Evolutionary conservation across 2,329 filamentous ascomycete species (phyloP).

Genomic region (Nemania sp.): DNA sequence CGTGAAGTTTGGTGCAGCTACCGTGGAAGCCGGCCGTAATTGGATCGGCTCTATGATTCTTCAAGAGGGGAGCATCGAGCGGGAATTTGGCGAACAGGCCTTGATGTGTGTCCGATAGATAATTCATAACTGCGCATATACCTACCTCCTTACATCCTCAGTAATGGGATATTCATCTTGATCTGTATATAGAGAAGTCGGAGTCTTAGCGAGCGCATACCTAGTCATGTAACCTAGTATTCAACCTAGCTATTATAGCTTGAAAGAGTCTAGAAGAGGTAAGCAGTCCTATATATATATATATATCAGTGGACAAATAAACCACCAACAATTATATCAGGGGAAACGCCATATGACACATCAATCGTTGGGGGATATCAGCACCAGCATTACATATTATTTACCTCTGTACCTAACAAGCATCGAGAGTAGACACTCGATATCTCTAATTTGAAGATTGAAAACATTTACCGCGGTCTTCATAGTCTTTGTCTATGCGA

Average conservation of each 20-base stretch:
- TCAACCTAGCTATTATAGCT: neutral
- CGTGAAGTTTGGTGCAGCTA: conserved; percentile 88
- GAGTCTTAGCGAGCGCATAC: neutral
- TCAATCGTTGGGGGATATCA: too few relatives aligned
- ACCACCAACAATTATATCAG: too few relatives aligned
- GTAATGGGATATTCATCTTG: neutral
- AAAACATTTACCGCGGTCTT: too few relatives aligned
- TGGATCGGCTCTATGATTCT: conserved; percentile 84
- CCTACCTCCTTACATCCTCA: neutral
- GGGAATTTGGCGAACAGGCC: conserved; percentile 82
- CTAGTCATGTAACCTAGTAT: neutral
- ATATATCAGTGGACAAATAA: too few relatives aligned
- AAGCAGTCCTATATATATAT: too few relatives aligned
- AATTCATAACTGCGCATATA: neutral
- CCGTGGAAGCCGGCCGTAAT: conserved; percentile 81
- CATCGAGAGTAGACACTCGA: too few relatives aligned
- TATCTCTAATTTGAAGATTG: too few relatives aligned
- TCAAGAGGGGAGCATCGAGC: conserved; percentile 77
- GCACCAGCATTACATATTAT: too few relatives aligned
- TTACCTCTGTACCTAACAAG: too few relatives aligned
- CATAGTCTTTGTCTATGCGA: too few relatives aligned
- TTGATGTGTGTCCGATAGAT: conserved; percentile 76
- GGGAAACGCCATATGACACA: too few relatives aligned
- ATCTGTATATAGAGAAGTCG: neutral
- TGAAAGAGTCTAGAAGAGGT: too few relatives aligned